These are phyloP conservation scores for Alliaria petiolata DNA, from an alignment of 345 rosid species.

Conservation along the genomic window DNA sequence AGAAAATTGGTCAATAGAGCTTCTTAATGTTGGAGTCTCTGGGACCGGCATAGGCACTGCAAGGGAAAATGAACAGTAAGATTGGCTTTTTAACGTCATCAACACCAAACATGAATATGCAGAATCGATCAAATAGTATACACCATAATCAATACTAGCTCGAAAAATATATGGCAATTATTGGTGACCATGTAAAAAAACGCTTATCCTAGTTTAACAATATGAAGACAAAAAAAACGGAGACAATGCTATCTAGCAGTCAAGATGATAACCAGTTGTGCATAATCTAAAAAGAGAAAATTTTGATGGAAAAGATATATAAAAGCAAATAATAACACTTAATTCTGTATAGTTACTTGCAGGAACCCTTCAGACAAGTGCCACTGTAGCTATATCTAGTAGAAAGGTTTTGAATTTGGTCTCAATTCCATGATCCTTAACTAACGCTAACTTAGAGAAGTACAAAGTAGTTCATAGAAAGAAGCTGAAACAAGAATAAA, in stretches of 20 bases:
- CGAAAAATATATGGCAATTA: not conserved
- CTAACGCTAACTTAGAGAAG: not conserved
- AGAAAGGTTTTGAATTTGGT: not conserved
- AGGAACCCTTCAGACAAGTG: not conserved
- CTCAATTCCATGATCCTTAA: not conserved
- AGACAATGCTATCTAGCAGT: not conserved
- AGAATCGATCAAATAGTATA: not conserved
- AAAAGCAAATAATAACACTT: not conserved
- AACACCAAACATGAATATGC: not conserved
- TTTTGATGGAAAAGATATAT: too few species aligned
- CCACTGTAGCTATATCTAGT: not conserved
- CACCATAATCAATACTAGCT: not conserved
- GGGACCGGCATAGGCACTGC: conserved; percentile 87
- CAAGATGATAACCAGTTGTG: not conserved
- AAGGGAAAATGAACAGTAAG: conserved; percentile 15
- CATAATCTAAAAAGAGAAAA: too few species aligned
- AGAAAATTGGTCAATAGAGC: conserved; percentile 52
- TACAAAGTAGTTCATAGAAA: too few species aligned
- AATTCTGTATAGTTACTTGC: not conserved
- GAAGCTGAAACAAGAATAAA: too few species aligned
- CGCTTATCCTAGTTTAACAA: not conserved
- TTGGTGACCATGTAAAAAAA: not conserved
- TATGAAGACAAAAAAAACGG: not conserved
- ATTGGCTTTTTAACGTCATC: not conserved
- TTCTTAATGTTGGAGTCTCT: conserved; percentile 69